Evolutionary conservation across 305 asterid genomes (phyloP), one percentile per base, ranked within the genome.

Genomic region (Fraxinus angustifolia): DNA sequence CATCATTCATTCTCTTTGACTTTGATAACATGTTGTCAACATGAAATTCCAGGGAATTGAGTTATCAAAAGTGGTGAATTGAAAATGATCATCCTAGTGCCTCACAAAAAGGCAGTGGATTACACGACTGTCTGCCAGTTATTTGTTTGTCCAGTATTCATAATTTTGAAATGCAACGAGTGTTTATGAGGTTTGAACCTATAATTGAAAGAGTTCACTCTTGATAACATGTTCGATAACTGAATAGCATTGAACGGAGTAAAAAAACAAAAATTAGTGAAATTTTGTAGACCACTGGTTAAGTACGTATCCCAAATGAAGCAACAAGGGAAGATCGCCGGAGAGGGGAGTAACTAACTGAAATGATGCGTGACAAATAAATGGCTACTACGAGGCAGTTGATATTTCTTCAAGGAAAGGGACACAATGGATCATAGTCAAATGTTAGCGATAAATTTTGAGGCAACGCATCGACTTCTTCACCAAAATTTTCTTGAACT

Each of bases 401-500:
- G 11, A 17, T 17, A 0, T 58, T 58, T 21, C 30, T 17, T 19
- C 1, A 58, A 58, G 10, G 3, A 21, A 7, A 19, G 14, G 11
- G 28, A 17, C 67, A 17, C 67, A 6, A 6, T 56, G 21, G 67
- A 56, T 7, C 67, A n/a, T 56, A 56, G 1, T 2, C 33, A 62
- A 21, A 62, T n/a, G 33, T 19, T 14, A 10, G 14, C 26, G 26
- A 21, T 60, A 21, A 23, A 62, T 62, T 31, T 62, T 8, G 3
- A 21, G 23, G 62, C 62, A 50, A 50, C n/a, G 5, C 33, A 21
- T 8, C 21, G 0, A 19, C 34, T 23, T 3, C 34, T 23, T 19
- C 71, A 62, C 33, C 33, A 62, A 88, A 88, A 87, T 85, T 86
- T 86, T 31, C 77, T 78, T 78, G 33, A 83, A 82, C 79, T 82